phyloP scores from a whole-genome alignment of 176 grass and related monocot genomes.

The Paspalum notatum region DNA sequence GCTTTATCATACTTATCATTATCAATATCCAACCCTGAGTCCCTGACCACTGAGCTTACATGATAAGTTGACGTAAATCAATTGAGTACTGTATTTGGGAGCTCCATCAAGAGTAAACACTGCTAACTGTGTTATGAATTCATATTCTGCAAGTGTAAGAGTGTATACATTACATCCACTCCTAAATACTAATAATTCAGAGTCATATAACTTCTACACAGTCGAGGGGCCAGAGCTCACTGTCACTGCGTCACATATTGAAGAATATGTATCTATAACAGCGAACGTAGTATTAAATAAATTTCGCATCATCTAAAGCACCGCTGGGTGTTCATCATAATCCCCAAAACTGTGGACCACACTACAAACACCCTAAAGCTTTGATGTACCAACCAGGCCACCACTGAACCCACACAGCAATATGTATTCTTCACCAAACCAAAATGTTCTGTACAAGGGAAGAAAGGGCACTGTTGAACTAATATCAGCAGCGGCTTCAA shows the following conservation, averaged over 20 bases:
- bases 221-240: background rate
- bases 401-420: slow-evolving; percentile 13
- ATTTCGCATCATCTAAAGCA: background rate
- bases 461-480: slow-evolving; percentile 20
- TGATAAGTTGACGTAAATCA: slow-evolving; percentile 24
- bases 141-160: slow-evolving; percentile 10
- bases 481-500: background rate
- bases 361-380: slow-evolving; percentile 2
- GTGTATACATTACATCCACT: background rate
- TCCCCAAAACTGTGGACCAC: slow-evolving; percentile 7
- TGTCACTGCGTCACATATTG: background rate
- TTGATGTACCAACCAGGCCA: slow-evolving; percentile 11
- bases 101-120: background rate
- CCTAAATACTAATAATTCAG: background rate
- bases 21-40: background rate
- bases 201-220: background rate
- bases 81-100: background rate
- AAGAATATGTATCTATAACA: slow-evolving; percentile 5
- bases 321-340: slow-evolving; percentile 14
- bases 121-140: background rate
- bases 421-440: slow-evolving; percentile 31
- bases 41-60: background rate
- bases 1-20: slow-evolving; percentile 24
- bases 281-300: background rate
- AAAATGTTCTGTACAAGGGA: background rate